Evolutionary conservation across 345 rosid species (phyloP), one percentile per base, ranked within the genome.

Genomic region (Diplotaxis tenuifolia): DNA sequence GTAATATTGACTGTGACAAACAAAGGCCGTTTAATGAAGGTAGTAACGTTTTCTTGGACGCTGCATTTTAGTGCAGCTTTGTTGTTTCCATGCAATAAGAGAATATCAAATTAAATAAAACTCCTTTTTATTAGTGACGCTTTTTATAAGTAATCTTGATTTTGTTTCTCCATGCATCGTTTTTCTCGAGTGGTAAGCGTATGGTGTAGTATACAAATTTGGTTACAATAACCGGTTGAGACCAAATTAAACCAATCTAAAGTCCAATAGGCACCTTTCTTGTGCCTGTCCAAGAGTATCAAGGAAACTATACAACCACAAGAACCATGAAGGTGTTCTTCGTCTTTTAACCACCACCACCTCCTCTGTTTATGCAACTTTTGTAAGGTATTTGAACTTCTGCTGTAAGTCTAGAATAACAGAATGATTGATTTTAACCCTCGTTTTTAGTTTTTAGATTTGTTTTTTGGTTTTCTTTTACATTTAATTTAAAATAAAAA

Each of bases 1-100:
- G 38, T 63, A 87, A 87, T 67, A 86, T 89, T 45, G 89, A 87
- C 25, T 86, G 96, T 80, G 81, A 86, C 74, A 21, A 62, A 38
- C 93, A 87, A 27, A 81, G 70, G 50, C 75, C 89, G 3, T 86
- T 77, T 49, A 49, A 7, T 18, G 34, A 4, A 8, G 29, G 45
- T 55, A 34, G 40, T 53, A 64, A 64, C 5, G 7, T 21, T 45
- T 27, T 69, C 57, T 54, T 73, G 4, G 65, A 78, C 15, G 76
- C 80, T 70, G 67, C 67, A 34, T 56, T 55, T 7, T 69, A 45
- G 56, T 45, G 62, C 62, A 50, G 73, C 73, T 60, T 27, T 28
- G 7, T 53, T 53, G 68, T 61, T 53, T 52, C 74, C 49, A 53
- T 32, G 31, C 53, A 67, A 68, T 45, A 45, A 45, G 18, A 45